Conservation (phyloP, 176 grass and related monocot genomes). For the Stipa capillata region DNA sequence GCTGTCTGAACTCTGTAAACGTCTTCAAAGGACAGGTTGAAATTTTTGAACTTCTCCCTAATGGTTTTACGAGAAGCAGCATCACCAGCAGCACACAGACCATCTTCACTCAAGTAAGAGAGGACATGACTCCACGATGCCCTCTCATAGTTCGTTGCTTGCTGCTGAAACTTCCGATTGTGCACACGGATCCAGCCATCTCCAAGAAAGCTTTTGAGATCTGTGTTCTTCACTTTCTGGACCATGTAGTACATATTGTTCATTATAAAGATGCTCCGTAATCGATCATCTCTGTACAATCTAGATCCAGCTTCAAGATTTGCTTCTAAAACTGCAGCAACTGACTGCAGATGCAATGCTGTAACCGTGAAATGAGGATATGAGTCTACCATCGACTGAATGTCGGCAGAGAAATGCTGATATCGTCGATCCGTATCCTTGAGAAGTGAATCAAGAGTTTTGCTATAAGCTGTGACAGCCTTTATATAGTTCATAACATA, state of each 20-base stretch:
- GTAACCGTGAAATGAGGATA: conserved; percentile 22
- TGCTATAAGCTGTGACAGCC: conserved; percentile 59
- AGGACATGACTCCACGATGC: conserved; percentile 68
- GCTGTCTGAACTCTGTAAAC: conserved; percentile 74
- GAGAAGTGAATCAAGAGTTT: conserved; percentile 70
- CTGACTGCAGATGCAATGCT: conserved; percentile 38
- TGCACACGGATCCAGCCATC: conserved; percentile 84
- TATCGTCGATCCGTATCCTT: conserved; percentile 35
- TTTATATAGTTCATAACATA: conserved; percentile 99
- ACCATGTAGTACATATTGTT: conserved; percentile 95
- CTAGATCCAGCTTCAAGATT: conserved; percentile 63
- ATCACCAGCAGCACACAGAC: conserved; percentile 31
- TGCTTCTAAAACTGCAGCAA: conserved; percentile 51
- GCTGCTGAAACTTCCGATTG: conserved; percentile 67
- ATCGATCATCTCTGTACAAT: conserved; percentile 51
- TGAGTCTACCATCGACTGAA: conserved; percentile 10
- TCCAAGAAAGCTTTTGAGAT: conserved; percentile 75
- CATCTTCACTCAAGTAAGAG: conserved; percentile 68
- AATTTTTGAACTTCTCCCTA: conserved; percentile 83
- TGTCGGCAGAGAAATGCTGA: conserved; percentile 23
- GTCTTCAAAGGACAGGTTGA: conserved; percentile 86
- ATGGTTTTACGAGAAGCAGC: conserved; percentile 48
- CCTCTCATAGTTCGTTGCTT: conserved; percentile 69
- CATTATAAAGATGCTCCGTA: conserved; percentile 87
- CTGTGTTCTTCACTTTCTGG: conserved; percentile 82